Percentiles rank a stretch among this genome's conserved stretches.
Evolutionary conservation across 306 rosid genomes (phyloP).

Genomic region (Gillenia trifoliata): DNA sequence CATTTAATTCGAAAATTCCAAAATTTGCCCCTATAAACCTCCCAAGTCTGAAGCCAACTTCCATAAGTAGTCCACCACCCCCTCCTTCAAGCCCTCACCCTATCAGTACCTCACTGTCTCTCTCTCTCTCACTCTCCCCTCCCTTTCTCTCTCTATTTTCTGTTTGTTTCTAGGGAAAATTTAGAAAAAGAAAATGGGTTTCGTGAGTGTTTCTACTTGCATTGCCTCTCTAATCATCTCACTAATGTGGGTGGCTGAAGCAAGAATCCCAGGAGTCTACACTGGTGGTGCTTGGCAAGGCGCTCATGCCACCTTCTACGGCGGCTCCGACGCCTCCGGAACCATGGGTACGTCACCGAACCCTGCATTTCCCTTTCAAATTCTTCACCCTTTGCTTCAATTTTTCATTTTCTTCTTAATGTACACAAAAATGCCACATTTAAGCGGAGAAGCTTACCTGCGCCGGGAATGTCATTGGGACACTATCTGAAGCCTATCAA

Average conservation of each 20-base stretch:
- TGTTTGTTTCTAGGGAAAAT: neutral
- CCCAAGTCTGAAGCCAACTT: neutral
- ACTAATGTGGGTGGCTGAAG: constrained; percentile 39
- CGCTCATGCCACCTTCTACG: constrained; percentile 97
- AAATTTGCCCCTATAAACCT: constrained; percentile 13
- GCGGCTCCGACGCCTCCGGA: constrained; percentile 94
- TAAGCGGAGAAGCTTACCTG: too few species aligned
- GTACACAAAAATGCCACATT: neutral
- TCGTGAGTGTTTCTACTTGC: constrained; percentile 21
- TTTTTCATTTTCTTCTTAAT: neutral
- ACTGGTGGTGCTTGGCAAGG: constrained; percentile 60
- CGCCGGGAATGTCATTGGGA: too few species aligned
- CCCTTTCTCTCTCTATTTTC: neutral
- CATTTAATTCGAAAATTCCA: constrained; percentile 20
- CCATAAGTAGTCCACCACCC: constrained; percentile 63
- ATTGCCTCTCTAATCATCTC: constrained; percentile 37
- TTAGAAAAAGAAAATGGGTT: constrained; percentile 27
- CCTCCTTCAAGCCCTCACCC: constrained; percentile 18
- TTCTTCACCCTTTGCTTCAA: neutral
- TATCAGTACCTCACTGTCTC: constrained; percentile 1
- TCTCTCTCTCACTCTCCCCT: neutral
- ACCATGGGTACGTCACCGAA: constrained; percentile 66
- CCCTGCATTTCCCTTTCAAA: too few species aligned
- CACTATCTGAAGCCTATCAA: neutral
- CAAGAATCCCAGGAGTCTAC: constrained; percentile 77